These are phyloP conservation scores for Vicia villosa DNA, from an alignment of 306 rosid genomes.

Conservation along the genomic window DNA sequence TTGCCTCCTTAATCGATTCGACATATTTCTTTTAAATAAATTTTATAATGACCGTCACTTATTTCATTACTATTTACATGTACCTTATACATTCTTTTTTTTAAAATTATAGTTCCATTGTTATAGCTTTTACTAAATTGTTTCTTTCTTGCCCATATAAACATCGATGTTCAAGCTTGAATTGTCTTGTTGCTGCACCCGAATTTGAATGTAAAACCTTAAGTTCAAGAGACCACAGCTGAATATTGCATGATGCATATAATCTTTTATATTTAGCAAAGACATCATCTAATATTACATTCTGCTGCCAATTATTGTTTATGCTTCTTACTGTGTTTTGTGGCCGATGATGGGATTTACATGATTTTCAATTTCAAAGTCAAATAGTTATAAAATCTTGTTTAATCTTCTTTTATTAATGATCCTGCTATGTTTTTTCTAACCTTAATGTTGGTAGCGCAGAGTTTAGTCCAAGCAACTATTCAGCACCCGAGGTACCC, in stretches of 20 bases:
- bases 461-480: constrained; percentile 77
- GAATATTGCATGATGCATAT: constrained; percentile 1
- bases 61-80: constrained; percentile 13
- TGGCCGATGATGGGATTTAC: constrained; percentile 1
- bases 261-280: constrained; percentile 4
- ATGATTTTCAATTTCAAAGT: constrained; percentile 26
- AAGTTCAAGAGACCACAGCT: background rate
- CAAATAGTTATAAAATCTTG: constrained; percentile 18
- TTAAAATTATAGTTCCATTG: background rate
- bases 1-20: constrained; percentile 13
- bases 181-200: constrained; percentile 11
- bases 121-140: constrained; percentile 2
- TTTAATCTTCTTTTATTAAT: constrained; percentile 8
- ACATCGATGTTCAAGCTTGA: background rate
- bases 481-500: constrained; percentile 75
- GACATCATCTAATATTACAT: constrained; percentile 2
- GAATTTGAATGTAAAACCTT: constrained; percentile 6
- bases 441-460: constrained; percentile 50
- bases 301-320: constrained; percentile 4
- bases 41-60: background rate
- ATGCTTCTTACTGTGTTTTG: constrained; percentile 6
- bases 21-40: background rate
- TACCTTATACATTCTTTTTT: background rate
- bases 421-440: constrained; percentile 38
- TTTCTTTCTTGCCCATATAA: constrained; percentile 11